Percentiles rank a stretch among this genome's conserved stretches.
Conservation (phyloP, 768 basidiomycete genomes). For the Tulasnella sp. region DNA sequence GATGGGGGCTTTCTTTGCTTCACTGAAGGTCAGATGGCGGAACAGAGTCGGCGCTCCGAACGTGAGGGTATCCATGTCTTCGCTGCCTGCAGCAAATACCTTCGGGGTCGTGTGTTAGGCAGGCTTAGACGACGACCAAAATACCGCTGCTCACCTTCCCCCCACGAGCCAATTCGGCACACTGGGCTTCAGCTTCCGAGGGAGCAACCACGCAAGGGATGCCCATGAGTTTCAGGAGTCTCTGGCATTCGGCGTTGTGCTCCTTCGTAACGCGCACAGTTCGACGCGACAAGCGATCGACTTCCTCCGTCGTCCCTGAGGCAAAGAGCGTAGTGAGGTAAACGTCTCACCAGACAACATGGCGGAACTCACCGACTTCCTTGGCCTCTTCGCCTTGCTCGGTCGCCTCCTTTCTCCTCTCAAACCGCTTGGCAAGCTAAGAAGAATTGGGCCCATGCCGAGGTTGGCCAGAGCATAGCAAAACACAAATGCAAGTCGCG, state of each 20-base stretch:
- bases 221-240: conserved; percentile 85
- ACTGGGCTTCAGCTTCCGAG: conserved; percentile 97
- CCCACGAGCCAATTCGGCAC: conserved; percentile 93
- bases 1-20: conserved; percentile 95
- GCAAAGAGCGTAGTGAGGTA: background rate
- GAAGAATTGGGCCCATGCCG: background rate
- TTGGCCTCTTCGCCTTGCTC: conserved; percentile 95
- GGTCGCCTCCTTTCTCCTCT: conserved; percentile 82
- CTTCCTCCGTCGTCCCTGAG: conserved; percentile 76
- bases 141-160: conserved; percentile 54
- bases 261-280: conserved; percentile 92
- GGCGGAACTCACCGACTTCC: conserved; percentile 55
- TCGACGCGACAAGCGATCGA: conserved; percentile 81
- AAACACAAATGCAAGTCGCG: conserved; percentile 32
- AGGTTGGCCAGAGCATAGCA: background rate
- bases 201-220: conserved; percentile 94
- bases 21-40: conserved; percentile 95
- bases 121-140: background rate
- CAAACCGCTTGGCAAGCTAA: conserved; percentile 95
- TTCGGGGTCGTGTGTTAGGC: conserved; percentile 28
- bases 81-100: conserved; percentile 96
- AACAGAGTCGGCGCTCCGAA: conserved; percentile 87
- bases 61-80: conserved; percentile 99
- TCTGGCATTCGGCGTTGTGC: conserved; percentile 92
- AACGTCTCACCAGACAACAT: background rate